Evolutionary conservation across 352 stramenopile genomes (phyloP), one percentile per base, ranked within the genome.

Genomic region (Globisporangium alternatum): DNA sequence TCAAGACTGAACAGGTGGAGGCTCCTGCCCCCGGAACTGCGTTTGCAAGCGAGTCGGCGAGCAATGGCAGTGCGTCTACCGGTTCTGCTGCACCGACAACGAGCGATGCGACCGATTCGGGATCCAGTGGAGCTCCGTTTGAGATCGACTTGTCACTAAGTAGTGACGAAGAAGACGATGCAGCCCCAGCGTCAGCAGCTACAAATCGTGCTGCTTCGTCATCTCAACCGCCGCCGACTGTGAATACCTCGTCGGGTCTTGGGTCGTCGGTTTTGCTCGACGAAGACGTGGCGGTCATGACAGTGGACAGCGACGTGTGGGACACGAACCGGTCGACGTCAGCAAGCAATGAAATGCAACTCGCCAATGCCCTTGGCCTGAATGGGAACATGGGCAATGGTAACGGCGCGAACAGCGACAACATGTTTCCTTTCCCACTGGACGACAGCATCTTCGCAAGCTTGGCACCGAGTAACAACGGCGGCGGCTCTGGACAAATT

Each of bases 91-190:
- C 62, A 63, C 48, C 58, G 53, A 17, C 37, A 51, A 5, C 54
- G 53, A 30, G 19, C 28, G 67, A 53, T 47, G 44, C 68, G 22
- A 56, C 37, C 21, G 69, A 64, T 12, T 22, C 66, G 21, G 67
- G 75, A 49, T 75, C 66, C 25, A 78, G 60, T 64, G 64, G 69
- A 25, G 68, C 72, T 21, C 81, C 83, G 3, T 67, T 91, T 37
- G 84, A 90, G 51, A 95, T 95, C 44, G 83, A 93, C 68, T 65
- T 95, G 52, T 77, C 70, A 25, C 60, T 90, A 19, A 83, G 78
- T 7, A 90, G 79, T 33, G 83, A 90, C 45, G 83, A 91, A 28
- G 86, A 95, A 60, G 76, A 68, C 9, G 65, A 75, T 9, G 5
- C 21, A 25, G 25, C 25, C 55, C 25, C 39, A 25, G 21, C 49